phyloP scores from a whole-genome alignment of 257 asterid species.

The Datura wrightii region DNA sequence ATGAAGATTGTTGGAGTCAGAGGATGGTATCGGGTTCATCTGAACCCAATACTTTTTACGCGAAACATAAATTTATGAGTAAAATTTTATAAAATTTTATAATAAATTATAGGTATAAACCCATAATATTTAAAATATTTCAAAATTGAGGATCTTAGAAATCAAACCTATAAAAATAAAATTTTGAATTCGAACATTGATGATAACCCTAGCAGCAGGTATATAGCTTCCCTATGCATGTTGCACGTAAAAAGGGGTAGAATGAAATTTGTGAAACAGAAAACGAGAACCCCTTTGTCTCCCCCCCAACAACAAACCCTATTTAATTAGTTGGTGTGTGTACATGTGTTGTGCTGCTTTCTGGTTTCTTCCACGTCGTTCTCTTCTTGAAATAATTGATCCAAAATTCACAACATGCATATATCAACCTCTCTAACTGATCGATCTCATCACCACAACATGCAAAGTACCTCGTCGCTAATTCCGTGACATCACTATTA shows the following conservation, averaged over 20 bases:
- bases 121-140: too few species aligned
- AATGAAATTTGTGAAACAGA: not conserved
- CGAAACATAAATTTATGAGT: too few species aligned
- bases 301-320: not conserved
- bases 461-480: not conserved
- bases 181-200: not conserved
- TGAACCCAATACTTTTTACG: too few species aligned
- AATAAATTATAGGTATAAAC: too few species aligned
- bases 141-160: too few species aligned
- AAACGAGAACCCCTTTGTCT: constrained; percentile 24
- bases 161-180: too few species aligned
- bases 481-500: too few species aligned
- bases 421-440: too few species aligned
- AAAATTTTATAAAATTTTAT: too few species aligned
- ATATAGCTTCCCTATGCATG: constrained; percentile 1
- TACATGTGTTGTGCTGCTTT: not conserved
- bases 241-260: constrained; percentile 15
- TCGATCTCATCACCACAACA: not conserved
- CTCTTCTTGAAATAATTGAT: constrained; percentile 19
- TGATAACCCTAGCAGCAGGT: not conserved
- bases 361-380: constrained; percentile 11
- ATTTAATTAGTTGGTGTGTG: not conserved
- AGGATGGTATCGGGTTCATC: too few species aligned
- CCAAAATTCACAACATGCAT: not conserved
- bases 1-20: too few species aligned